These are phyloP conservation scores for Quercus phellos DNA, from an alignment of 331 rosid genomes.

Conservation along the genomic window DNA sequence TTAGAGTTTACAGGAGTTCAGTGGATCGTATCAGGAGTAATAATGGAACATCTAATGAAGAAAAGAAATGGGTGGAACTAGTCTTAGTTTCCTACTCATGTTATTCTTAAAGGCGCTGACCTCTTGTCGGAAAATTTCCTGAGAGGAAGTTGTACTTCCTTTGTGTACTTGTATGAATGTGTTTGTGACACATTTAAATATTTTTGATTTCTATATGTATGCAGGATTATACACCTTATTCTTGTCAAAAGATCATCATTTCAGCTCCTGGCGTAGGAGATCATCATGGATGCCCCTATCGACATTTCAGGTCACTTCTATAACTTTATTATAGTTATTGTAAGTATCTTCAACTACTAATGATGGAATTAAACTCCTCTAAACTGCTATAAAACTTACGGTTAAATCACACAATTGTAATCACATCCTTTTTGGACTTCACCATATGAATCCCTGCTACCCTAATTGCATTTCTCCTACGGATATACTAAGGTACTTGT, in stretches of 20 bases:
- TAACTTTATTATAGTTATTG: neutral
- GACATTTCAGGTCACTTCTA: slow-evolving; percentile 75
- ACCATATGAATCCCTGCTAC: neutral
- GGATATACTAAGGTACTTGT: no score
- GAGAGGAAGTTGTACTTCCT: neutral
- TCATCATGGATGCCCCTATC: slow-evolving; percentile 99
- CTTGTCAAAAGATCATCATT: slow-evolving; percentile 75
- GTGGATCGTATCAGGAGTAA: neutral
- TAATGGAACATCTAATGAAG: neutral
- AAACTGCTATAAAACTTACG: neutral
- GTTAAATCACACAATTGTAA: neutral
- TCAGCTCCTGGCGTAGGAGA: slow-evolving; percentile 90
- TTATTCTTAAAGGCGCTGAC: neutral
- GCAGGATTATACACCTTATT: slow-evolving; percentile 89
- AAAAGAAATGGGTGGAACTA: neutral
- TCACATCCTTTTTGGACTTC: neutral
- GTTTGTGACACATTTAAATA: slow-evolving; percentile 16
- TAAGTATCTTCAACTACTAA: neutral
- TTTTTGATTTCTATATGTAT: slow-evolving; percentile 22
- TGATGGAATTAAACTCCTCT: neutral
- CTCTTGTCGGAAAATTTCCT: neutral
- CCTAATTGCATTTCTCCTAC: neutral
- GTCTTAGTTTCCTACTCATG: slow-evolving; percentile 10
- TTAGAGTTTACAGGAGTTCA: neutral
- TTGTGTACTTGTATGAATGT: slow-evolving; percentile 13